phyloP scores from a whole-genome alignment of 805 yeast species.

The Candida cerambycidarum region DNA sequence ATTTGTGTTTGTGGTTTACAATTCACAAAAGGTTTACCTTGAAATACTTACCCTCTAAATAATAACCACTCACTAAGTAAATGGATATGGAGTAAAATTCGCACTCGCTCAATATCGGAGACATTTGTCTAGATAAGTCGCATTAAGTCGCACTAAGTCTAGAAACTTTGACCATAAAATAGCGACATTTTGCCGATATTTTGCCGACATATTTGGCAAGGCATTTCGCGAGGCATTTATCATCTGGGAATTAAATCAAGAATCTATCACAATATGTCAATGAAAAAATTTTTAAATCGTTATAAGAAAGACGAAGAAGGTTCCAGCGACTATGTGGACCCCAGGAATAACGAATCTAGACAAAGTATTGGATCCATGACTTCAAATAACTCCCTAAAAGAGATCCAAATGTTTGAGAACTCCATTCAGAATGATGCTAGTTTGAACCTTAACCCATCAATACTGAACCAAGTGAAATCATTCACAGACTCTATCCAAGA shows the following conservation, averaged over 20 bases:
- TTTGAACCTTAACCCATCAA: constrained; percentile 38
- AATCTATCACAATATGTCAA: constrained; percentile 11
- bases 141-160: no score
- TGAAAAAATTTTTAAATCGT: constrained; percentile 20
- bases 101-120: neutral
- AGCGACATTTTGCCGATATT: neutral
- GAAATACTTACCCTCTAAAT: neutral
- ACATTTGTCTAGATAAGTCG: neutral
- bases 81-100: neutral
- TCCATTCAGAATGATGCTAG: constrained; percentile 28
- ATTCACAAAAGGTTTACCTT: no score
- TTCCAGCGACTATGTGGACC: constrained; percentile 5
- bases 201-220: neutral
- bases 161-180: no score
- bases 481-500: no score
- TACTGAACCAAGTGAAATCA: constrained; percentile 16
- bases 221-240: constrained; percentile 1
- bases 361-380: constrained; percentile 20
- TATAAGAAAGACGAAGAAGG: constrained; percentile 12
- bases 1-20: no score
- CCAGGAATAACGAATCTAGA: constrained; percentile 14
- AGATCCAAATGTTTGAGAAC: constrained; percentile 30
- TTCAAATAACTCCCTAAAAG: constrained; percentile 30
- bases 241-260: neutral
- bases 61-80: neutral